phyloP scores from a whole-genome alignment of 2,329 filamentous ascomycete species.

The Neurospora sp. region DNA sequence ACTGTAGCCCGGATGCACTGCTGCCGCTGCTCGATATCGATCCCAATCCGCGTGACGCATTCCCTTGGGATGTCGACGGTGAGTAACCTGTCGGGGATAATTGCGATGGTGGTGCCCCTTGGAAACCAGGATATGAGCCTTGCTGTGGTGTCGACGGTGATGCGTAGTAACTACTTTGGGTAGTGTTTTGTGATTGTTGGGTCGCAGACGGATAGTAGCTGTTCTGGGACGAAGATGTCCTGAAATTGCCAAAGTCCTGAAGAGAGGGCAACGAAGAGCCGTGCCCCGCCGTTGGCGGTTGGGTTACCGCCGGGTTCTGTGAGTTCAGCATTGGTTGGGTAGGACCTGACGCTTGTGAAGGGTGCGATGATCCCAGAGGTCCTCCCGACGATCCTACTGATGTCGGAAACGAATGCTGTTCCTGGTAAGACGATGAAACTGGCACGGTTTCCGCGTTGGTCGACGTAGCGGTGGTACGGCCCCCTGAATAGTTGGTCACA shows the following conservation, averaged over 20 bases:
- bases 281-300: slow-evolving; percentile 9
- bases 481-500: slow-evolving; percentile 33
- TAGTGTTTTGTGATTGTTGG: not conserved
- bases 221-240: slow-evolving; percentile 4
- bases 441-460: slow-evolving; percentile 47
- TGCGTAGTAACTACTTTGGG: slow-evolving; percentile 19
- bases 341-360: slow-evolving; percentile 7
- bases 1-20: slow-evolving; percentile 13
- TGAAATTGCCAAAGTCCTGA: slow-evolving; percentile 6
- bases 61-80: slow-evolving; percentile 6
- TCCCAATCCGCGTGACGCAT: slow-evolving; percentile 1
- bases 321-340: slow-evolving; percentile 10
- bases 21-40: slow-evolving; percentile 20
- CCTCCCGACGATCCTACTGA: slow-evolving; percentile 32
- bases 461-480: slow-evolving; percentile 48
- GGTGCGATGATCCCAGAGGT: slow-evolving; percentile 21
- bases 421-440: slow-evolving; percentile 57
- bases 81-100: slow-evolving; percentile 7
- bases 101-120: slow-evolving; percentile 4
- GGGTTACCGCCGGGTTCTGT: slow-evolving; percentile 3
- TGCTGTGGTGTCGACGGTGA: slow-evolving; percentile 31
- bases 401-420: slow-evolving; percentile 55
- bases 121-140: slow-evolving; percentile 17
- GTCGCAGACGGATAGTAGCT: slow-evolving; percentile 9
- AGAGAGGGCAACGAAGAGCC: slow-evolving; percentile 11